These are phyloP conservation scores for Aspergillus hortae DNA, from an alignment of 2,329 filamentous ascomycete species.

Conservation along the genomic window DNA sequence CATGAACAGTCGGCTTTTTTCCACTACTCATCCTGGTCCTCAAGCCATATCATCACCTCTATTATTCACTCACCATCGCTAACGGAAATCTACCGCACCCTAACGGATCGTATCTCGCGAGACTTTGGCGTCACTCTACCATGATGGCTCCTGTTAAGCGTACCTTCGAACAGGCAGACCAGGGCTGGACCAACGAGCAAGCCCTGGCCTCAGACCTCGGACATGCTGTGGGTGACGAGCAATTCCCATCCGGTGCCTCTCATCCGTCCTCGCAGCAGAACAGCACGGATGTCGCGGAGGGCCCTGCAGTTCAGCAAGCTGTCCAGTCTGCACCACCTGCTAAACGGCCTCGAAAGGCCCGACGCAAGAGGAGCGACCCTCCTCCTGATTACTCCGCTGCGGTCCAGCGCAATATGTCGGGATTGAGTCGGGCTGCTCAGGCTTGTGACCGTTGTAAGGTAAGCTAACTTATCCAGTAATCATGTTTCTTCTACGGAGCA, in stretches of 20 bases:
- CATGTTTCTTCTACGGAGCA: background rate
- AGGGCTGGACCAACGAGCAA: background rate
- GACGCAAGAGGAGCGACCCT: conserved; percentile 4
- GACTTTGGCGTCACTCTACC: background rate
- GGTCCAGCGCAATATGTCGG: conserved; percentile 14
- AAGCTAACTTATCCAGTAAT: conserved; percentile 1
- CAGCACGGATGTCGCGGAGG: too few species aligned
- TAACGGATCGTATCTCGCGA: background rate
- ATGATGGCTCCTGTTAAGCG: background rate
- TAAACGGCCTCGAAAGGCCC: background rate
- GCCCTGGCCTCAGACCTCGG: background rate
- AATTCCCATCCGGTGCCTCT: too few species aligned
- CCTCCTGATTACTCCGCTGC: conserved; percentile 20
- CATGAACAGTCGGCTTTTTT: too few species aligned
- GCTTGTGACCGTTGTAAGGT: conserved; percentile 31
- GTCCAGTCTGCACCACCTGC: background rate
- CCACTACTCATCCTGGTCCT: too few species aligned
- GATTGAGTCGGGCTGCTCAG: conserved; percentile 17
- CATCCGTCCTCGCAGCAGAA: too few species aligned
- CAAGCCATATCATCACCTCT: background rate
- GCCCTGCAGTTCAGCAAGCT: too few species aligned
- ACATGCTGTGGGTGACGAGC: background rate
- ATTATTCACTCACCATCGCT: background rate
- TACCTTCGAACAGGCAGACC: conserved; percentile 13
- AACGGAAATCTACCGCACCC: background rate